These are phyloP conservation scores for Amanita muscaria DNA, from an alignment of 768 basidiomycete genomes.

Conservation along the genomic window DNA sequence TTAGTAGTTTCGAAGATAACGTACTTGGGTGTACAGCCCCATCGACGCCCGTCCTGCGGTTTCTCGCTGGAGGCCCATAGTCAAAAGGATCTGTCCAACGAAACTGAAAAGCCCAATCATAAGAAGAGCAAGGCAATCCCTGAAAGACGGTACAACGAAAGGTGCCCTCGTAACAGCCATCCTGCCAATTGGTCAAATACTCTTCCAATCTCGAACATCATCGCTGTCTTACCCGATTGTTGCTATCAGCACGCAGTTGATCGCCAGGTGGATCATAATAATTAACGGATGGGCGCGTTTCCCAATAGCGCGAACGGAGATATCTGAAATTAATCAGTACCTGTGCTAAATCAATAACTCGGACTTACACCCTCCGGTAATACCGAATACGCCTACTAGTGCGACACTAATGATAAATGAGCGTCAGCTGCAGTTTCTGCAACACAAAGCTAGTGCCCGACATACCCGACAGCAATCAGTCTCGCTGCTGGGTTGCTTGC, in stretches of 20 bases:
- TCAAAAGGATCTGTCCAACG: constrained; percentile 33
- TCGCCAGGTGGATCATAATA: constrained; percentile 56
- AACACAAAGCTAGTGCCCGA: background rate
- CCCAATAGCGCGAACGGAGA: constrained; percentile 54
- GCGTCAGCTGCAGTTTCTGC: too few species aligned
- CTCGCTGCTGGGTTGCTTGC: too few species aligned
- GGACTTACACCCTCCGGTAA: constrained; percentile 58
- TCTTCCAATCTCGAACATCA: too few species aligned
- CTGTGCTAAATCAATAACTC: background rate
- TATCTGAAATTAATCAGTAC: constrained; percentile 20
- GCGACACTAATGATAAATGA: constrained; percentile 37
- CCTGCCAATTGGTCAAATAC: constrained; percentile 17
- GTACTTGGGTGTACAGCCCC: constrained; percentile 36
- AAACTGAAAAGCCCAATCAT: constrained; percentile 49
- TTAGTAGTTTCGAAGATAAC: too few species aligned
- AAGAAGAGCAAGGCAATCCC: constrained; percentile 38
- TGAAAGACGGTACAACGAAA: constrained; percentile 34
- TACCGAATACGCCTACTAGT: constrained; percentile 53
- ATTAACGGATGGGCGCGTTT: constrained; percentile 71
- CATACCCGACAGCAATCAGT: constrained; percentile 52
- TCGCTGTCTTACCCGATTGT: constrained; percentile 21
- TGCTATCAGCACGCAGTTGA: constrained; percentile 40
- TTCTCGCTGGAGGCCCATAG: constrained; percentile 50
- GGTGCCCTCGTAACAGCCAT: constrained; percentile 33
- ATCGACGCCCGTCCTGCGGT: constrained; percentile 52